Evolutionary conservation across 371 early-diverging fungal species (phyloP), one percentile per base, ranked within the genome.

Genomic region (Mucor mucedo): DNA sequence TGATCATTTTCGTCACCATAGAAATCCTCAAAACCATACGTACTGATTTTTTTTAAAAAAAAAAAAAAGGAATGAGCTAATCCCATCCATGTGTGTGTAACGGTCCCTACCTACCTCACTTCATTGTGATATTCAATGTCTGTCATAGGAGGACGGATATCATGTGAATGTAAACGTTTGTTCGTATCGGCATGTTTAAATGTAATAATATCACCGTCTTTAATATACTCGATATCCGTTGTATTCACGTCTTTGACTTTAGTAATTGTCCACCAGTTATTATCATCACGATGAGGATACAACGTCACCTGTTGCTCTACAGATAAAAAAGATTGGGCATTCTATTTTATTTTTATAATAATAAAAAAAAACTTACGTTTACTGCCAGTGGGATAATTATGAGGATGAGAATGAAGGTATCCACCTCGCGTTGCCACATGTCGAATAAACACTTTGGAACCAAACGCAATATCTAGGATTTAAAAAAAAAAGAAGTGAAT

Each of bases 301-400:
- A 94, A 84, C 1, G 98, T 98, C 10, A 98, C 84, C 79, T 98
- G 98, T 86, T 98, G 99, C 56, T 97, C 89, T 89, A 63, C n/a
- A 53, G 2, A 21, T 52, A 39, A 38, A 5, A 52, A 28, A 30
- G 21, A 21, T 9, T 32, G 35, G 32, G 27, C 49, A 45, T 5
- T 30, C 21, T 28, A 60, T 14, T 57, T 10, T n/a, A 45, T 38
- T 13, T 63, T 3, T 28, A 55, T 41, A 21, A 33, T 29, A 3
- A 6, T 10, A 32, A 44, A 14, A 52, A 3, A 5, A 41, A 32
- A 60, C 83, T 69, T 80, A 88, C 88, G 92, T 58, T 93, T 89
- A 70, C 91, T 92, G 33, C 91, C 92, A 49, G 88, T 84, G 40
- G 94, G 93, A 77, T 96, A 98, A 55, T 74, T 67, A 55, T 94